phyloP scores from a whole-genome alignment of 495 filamentous ascomycete species.

The Aspergillus kassunensis region DNA sequence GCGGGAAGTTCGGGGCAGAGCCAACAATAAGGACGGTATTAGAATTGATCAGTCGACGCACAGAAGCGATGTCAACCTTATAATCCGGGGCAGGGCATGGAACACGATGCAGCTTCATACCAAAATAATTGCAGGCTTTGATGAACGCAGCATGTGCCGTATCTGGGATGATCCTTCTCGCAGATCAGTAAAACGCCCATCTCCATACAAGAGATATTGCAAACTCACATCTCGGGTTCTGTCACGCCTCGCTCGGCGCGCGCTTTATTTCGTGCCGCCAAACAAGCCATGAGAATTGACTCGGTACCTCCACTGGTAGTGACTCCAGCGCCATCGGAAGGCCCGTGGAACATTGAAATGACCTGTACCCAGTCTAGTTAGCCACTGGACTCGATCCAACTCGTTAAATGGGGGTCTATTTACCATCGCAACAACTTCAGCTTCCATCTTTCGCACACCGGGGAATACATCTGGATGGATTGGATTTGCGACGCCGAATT shows the following conservation, averaged over 20 bases:
- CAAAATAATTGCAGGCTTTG: slow-evolving; percentile 93
- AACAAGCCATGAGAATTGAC: slow-evolving; percentile 90
- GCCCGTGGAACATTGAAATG: slow-evolving; percentile 86
- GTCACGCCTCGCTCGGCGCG: slow-evolving; percentile 78
- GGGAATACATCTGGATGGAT: slow-evolving; percentile 99
- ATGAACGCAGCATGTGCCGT: slow-evolving; percentile 95
- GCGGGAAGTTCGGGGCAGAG: slow-evolving; percentile 94
- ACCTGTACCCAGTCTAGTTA: slow-evolving; percentile 45
- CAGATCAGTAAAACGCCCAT: slow-evolving; percentile 19
- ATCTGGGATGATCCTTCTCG: slow-evolving; percentile 77
- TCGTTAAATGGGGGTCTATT: slow-evolving; percentile 2
- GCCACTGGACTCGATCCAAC: background rate
- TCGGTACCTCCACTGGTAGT: slow-evolving; percentile 93
- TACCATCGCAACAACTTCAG: slow-evolving; percentile 95
- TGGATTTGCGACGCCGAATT: slow-evolving; percentile 96
- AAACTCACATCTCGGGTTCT: slow-evolving; percentile 85
- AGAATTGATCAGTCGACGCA: slow-evolving; percentile 83
- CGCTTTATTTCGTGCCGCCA: slow-evolving; percentile 85
- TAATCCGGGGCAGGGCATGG: slow-evolving; percentile 79
- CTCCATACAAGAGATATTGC: background rate
- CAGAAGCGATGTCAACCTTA: slow-evolving; percentile 72
- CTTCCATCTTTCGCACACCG: slow-evolving; percentile 98
- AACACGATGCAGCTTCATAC: slow-evolving; percentile 89
- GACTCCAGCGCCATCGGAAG: slow-evolving; percentile 75
- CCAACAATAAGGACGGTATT: slow-evolving; percentile 97